Evolutionary conservation across 2,329 filamentous ascomycete species (phyloP), one percentile per base, ranked within the genome.

Genomic region (Bretziella fagacearum): DNA sequence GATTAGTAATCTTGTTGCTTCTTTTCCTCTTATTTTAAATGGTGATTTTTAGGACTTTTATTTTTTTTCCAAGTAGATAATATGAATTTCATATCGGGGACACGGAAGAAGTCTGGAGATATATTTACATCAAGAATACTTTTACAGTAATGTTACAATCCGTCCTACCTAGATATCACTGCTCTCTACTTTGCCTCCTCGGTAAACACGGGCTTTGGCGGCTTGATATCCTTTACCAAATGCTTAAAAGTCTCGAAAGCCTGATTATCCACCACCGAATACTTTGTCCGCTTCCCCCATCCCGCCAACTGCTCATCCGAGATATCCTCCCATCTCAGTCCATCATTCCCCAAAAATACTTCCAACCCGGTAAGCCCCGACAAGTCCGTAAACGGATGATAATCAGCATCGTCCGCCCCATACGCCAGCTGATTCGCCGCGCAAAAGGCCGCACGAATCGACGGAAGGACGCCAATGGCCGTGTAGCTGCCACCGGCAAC

Each of bases 401-500:
- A 43, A 10, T 30, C 26, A 10, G 6, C 40, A 5, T 29, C 25
- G 6, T 43, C 40, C 10, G 6, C 25, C 6, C 17, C 25, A 10
- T 41, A 44, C 15, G 62, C 57, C n/a, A 65, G 56, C 32, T 61
- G 59, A 52, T 58, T 53, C 2, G 65, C 67, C n/a, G 64, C 53
- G 36, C 70, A 67, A 50, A 59, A 61, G 26, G 59, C 69, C n/a
- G 70, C 65, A 48, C 72, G 67, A 53, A 77, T 62, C 47, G 67
- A 63, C 8, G 64, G 65, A 53, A 71, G 60, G 37, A 71, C 67
- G 37, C 73, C 73, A 29, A 73, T 64, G 18, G 58, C 56, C 20
- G 65, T 65, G 59, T 73, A 77, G 45, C 70, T 73, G 30, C 70
- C 67, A 3, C 72, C 73, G 0, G 66, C 70, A 15, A 91, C 77